A percentile compares a stretch with the other conserved stretches of the same genome.
Conservation (phyloP, 768 basidiomycete genomes). For the Cystofilobasidium macerans region DNA sequence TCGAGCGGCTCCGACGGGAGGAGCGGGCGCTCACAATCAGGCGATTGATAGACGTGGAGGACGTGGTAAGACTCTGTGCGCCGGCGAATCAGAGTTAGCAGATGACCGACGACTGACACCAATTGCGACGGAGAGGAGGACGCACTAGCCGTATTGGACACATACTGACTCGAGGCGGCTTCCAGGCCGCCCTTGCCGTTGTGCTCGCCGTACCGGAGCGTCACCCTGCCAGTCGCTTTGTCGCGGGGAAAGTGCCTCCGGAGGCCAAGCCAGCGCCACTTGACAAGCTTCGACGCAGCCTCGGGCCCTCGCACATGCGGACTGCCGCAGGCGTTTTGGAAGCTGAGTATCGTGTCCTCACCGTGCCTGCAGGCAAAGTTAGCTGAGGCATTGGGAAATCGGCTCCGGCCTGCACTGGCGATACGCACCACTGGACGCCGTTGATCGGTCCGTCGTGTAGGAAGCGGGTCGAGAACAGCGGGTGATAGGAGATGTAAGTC, state of each 20-base stretch:
- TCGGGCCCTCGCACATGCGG: neutral
- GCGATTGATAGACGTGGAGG: neutral
- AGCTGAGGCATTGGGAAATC: too few species aligned
- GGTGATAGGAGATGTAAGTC: constrained; percentile 8
- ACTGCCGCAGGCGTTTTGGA: neutral
- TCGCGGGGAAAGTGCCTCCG: constrained; percentile 13
- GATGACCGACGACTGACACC: neutral
- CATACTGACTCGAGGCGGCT: neutral
- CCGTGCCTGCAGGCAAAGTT: constrained; percentile 18
- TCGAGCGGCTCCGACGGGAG: neutral
- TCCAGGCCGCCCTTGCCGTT: constrained; percentile 8
- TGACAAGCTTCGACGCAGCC: neutral
- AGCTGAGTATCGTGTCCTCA: constrained; percentile 16
- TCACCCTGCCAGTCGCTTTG: neutral
- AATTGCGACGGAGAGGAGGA: neutral
- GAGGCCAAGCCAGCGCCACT: constrained; percentile 20
- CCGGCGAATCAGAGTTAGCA: neutral
- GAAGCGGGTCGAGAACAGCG: constrained; percentile 14
- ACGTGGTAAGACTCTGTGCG: neutral
- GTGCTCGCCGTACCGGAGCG: constrained; percentile 1
- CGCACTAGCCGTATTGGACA: neutral
- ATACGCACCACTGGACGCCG: constrained; percentile 17
- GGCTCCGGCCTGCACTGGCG: too few species aligned
- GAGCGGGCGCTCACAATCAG: neutral
- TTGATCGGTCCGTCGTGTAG: constrained; percentile 16